Evolutionary conservation across 78 protist genomes (phyloP).

Genomic region (Dictyostelium firmibasis): DNA sequence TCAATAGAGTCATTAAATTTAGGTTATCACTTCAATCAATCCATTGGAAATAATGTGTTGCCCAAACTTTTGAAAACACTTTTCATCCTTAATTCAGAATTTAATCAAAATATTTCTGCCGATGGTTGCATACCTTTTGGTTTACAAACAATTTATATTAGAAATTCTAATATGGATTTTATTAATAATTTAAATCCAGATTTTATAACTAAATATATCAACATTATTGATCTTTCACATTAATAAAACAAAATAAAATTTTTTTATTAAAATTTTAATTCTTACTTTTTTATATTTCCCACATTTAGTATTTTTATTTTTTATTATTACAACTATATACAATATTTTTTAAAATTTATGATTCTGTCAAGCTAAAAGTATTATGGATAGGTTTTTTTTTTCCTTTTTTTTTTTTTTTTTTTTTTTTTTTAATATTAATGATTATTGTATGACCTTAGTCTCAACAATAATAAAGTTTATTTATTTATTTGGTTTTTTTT

Average conservation of each 20-base stretch:
- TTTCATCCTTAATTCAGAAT: background rate
- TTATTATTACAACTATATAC: too few species aligned
- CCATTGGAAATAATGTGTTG: background rate
- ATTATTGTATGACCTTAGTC: too few species aligned
- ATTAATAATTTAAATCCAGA: background rate
- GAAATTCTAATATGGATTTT: background rate
- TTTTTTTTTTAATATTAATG: too few species aligned
- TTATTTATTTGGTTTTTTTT: too few species aligned
- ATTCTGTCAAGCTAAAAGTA: too few species aligned
- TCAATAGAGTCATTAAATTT: background rate
- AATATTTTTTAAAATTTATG: too few species aligned
- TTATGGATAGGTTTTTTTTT: too few species aligned
- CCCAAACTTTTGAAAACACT: background rate
- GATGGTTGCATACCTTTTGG: background rate
- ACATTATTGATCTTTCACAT: background rate
- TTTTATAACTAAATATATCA: background rate
- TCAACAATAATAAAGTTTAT: too few species aligned
- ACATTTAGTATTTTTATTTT: too few species aligned
- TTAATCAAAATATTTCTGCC: background rate
- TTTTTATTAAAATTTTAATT: too few species aligned
- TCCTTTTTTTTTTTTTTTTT: too few species aligned
- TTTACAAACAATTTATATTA: background rate
- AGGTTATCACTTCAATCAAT: background rate
- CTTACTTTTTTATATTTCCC: too few species aligned
- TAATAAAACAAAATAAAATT: background rate